Conservation (phyloP, 257 asterid species). For the Jacaranda copaia region DNA sequence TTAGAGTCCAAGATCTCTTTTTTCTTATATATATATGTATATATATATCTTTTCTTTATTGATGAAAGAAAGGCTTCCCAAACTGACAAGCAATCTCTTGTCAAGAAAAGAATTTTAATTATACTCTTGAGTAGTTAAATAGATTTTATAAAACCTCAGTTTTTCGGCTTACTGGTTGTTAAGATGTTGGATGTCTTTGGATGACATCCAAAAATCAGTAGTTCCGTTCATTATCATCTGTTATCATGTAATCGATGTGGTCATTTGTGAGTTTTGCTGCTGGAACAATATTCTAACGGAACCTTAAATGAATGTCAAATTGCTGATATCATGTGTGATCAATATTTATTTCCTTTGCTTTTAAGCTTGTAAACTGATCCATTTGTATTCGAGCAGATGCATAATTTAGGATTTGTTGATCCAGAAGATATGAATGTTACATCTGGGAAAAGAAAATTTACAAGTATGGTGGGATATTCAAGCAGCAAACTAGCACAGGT, state of each 20-base stretch:
- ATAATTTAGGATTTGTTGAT: constrained; percentile 91
- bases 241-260: background rate
- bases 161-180: no score
- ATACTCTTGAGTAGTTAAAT: no score
- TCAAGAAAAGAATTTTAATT: no score
- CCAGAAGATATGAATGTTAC: constrained; percentile 94
- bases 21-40: no score
- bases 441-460: constrained; percentile 82
- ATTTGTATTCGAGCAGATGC: constrained; percentile 67
- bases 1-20: no score
- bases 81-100: no score
- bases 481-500: constrained; percentile 97
- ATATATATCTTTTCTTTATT: no score
- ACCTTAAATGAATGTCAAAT: constrained; percentile 6
- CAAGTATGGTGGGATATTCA: constrained; percentile 80
- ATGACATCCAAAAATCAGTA: background rate
- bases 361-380: constrained; percentile 26
- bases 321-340: background rate
- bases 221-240: constrained; percentile 19
- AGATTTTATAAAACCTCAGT: no score
- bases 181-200: no score
- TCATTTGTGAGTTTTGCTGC: background rate
- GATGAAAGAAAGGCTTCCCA: no score
- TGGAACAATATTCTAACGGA: background rate
- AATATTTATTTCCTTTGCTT: constrained; percentile 24